phyloP scores from a whole-genome alignment of 495 filamentous ascomycete species.

The Neurospora terricola region DNA sequence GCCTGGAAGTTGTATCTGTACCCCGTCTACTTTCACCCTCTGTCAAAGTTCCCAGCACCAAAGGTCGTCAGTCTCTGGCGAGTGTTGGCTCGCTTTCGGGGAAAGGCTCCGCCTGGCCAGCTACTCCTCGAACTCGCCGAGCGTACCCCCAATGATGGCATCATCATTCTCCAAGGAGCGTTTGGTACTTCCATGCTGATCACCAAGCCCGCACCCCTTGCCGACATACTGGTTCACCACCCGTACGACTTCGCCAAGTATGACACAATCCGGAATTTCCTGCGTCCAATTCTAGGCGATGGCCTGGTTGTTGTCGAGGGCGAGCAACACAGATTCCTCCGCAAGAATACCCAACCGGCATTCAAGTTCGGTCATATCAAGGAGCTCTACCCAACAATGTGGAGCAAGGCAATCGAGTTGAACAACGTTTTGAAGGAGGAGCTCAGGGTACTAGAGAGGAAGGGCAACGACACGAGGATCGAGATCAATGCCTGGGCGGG shows the following conservation, averaged over 20 bases:
- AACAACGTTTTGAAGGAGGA: conserved; percentile 15
- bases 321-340: conserved; percentile 70
- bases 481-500: conserved; percentile 59
- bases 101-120: conserved; percentile 28
- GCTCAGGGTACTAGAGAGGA: conserved; percentile 18
- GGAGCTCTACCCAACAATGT: conserved; percentile 74
- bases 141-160: conserved; percentile 63
- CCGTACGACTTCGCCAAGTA: conserved; percentile 76
- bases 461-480: conserved; percentile 36
- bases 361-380: conserved; percentile 82
- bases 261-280: conserved; percentile 35
- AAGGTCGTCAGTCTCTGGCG: neutral
- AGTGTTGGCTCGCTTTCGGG: neutral
- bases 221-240: conserved; percentile 54
- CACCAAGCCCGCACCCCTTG: conserved; percentile 50
- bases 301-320: conserved; percentile 75
- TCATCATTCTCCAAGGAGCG: conserved; percentile 57
- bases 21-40: conserved; percentile 2
- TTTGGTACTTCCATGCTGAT: conserved; percentile 53
- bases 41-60: conserved; percentile 5
- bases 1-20: conserved; percentile 1
- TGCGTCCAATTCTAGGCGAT: conserved; percentile 60
- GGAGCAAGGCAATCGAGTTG: conserved; percentile 48
- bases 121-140: conserved; percentile 20
- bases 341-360: conserved; percentile 70